Evolutionary conservation across 805 yeast genomes (phyloP).

Genomic region (Blastobotrys americana): DNA sequence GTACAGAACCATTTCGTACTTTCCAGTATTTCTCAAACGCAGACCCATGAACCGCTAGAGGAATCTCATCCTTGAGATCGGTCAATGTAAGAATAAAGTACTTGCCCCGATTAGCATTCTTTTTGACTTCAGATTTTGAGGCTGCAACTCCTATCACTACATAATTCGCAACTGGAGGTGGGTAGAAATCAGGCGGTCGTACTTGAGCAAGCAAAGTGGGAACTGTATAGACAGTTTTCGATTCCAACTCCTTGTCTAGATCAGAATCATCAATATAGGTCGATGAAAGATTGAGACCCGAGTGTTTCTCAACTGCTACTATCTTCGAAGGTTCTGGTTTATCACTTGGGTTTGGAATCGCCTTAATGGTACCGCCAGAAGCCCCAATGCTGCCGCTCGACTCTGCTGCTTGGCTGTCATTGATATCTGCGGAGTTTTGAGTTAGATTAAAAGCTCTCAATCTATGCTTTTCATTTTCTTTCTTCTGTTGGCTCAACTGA

Average conservation of each 20-base stretch:
- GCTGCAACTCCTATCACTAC: constrained; percentile 67
- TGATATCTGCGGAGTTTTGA: constrained; percentile 1
- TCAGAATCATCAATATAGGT: constrained; percentile 39
- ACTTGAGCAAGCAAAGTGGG: constrained; percentile 59
- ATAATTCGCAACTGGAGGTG: constrained; percentile 72
- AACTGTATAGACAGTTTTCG: constrained; percentile 50
- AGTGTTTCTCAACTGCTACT: constrained; percentile 33
- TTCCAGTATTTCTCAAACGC: constrained; percentile 71
- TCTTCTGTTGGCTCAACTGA: not conserved
- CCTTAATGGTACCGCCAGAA: not conserved
- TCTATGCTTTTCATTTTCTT: constrained; percentile 5
- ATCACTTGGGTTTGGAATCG: not conserved
- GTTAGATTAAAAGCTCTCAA: constrained; percentile 4
- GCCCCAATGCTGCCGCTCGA: not conserved
- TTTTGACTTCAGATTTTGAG: constrained; percentile 46
- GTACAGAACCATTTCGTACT: constrained; percentile 61
- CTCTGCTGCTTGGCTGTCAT: no score
- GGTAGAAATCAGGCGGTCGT: constrained; percentile 56
- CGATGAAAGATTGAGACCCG: constrained; percentile 38
- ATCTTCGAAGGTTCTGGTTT: not conserved
- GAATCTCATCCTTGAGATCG: constrained; percentile 54
- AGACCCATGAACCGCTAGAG: constrained; percentile 55
- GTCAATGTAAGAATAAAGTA: constrained; percentile 59
- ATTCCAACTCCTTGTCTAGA: constrained; percentile 37
- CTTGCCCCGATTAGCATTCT: constrained; percentile 36